A percentile compares a stretch with the other conserved stretches of the same genome.
These are phyloP conservation scores for Geotrichum armillariae DNA, from an alignment of 1,139 yeast species.

Conservation along the genomic window DNA sequence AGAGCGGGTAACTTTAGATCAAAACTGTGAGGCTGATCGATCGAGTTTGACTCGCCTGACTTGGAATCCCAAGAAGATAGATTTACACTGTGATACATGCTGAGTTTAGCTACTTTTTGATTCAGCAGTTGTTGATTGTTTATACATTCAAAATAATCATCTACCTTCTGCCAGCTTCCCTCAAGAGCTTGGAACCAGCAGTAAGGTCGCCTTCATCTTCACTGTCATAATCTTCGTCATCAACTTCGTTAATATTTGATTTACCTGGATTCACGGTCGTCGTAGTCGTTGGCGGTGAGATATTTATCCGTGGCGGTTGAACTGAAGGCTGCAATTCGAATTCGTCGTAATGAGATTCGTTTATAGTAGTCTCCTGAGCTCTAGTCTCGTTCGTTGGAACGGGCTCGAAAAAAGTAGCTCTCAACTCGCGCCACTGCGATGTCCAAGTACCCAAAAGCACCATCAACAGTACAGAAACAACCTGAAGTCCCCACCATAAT, in stretches of 20 bases:
- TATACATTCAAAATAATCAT: background rate
- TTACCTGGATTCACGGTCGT: background rate
- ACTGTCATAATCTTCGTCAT: slow-evolving; percentile 6
- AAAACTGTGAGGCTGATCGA: too few relatives aligned
- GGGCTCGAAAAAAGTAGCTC: slow-evolving; percentile 80
- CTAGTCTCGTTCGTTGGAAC: background rate
- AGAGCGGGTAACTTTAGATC: too few relatives aligned
- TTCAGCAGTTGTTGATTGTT: too few relatives aligned
- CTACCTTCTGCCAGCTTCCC: slow-evolving; percentile 8
- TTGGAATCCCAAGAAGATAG: too few relatives aligned
- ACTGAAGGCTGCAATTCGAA: slow-evolving; percentile 14
- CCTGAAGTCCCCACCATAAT: slow-evolving; percentile 85
- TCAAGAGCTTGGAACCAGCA: slow-evolving; percentile 18
- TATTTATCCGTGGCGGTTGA: background rate
- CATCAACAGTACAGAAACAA: slow-evolving; percentile 63
- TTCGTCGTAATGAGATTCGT: slow-evolving; percentile 11
- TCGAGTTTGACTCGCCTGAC: too few relatives aligned
- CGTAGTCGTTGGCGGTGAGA: background rate
- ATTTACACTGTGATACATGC: too few relatives aligned
- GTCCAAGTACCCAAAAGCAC: slow-evolving; percentile 83
- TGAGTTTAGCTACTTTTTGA: too few relatives aligned
- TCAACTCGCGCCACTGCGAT: slow-evolving; percentile 82
- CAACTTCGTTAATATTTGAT: background rate
- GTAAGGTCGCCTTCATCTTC: slow-evolving; percentile 21
- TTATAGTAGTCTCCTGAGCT: background rate